Conservation (phyloP, 1,284 basidiomycete species). For the Microbotryum scabiosae region DNA sequence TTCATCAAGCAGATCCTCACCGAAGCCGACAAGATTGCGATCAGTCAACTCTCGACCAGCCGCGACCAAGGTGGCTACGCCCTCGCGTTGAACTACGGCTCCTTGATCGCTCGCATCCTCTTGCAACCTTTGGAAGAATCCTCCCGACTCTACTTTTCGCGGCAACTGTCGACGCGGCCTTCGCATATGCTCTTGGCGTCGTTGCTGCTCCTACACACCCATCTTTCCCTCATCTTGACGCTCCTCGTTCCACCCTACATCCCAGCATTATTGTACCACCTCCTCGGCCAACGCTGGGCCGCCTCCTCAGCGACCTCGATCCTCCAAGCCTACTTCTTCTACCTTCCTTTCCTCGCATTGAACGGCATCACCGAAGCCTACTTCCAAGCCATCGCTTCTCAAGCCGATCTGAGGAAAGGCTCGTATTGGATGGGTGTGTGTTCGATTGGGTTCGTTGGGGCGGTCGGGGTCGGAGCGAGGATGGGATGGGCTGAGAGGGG, state of each 20-base stretch:
- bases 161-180: constrained; percentile 7
- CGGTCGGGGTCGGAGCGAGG: constrained; percentile 48
- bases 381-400: constrained; percentile 63
- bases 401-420: constrained; percentile 56
- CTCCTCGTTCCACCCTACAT: constrained; percentile 53
- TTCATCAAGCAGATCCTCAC: constrained; percentile 89
- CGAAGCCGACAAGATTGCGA: constrained; percentile 85
- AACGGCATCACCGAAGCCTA: constrained; percentile 88
- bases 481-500: constrained; percentile 53
- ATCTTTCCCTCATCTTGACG: constrained; percentile 58
- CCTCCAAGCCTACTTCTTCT: constrained; percentile 67
- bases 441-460: constrained; percentile 59
- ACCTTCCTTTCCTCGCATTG: constrained; percentile 74
- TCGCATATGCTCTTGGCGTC: constrained; percentile 35
- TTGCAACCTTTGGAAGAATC: constrained; percentile 92
- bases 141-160: constrained; percentile 73
- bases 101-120: constrained; percentile 75
- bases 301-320: constrained; percentile 57
- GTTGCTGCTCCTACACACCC: constrained; percentile 59
- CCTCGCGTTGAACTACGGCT: constrained; percentile 88
- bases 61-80: constrained; percentile 89
- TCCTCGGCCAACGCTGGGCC: constrained; percentile 46
- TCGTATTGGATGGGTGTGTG: constrained; percentile 47
- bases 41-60: constrained; percentile 70
- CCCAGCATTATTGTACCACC: constrained; percentile 55